Percentiles rank a stretch among this genome's conserved stretches.
These are phyloP conservation scores for Colletotrichum sp. DNA, from an alignment of 2,329 filamentous ascomycete species.

Conservation along the genomic window DNA sequence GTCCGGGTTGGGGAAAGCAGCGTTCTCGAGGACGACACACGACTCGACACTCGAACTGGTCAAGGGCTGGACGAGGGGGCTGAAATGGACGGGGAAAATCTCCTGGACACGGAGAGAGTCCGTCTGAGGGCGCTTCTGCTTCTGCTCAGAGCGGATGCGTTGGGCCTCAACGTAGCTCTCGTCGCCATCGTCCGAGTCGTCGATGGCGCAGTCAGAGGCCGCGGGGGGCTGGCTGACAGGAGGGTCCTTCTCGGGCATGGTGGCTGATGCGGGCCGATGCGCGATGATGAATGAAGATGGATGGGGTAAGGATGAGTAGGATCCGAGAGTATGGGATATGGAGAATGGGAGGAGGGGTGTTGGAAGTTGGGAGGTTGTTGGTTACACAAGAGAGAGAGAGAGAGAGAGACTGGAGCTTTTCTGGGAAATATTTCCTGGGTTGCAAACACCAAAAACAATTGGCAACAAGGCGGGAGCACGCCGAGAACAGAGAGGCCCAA, in stretches of 20 bases:
- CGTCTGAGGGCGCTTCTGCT: constrained; percentile 38
- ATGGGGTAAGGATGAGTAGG: background rate
- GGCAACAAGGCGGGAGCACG: background rate
- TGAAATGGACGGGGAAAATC: constrained; percentile 62
- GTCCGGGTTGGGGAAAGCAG: constrained; percentile 53
- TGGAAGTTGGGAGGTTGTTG: background rate
- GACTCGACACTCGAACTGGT: constrained; percentile 69
- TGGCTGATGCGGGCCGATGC: background rate
- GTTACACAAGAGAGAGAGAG: background rate
- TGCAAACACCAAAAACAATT: background rate
- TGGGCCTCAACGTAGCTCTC: constrained; percentile 40
- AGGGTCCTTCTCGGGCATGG: constrained; percentile 7
- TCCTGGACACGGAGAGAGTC: constrained; percentile 41
- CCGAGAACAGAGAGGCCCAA: background rate
- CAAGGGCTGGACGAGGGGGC: constrained; percentile 77
- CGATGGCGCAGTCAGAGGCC: constrained; percentile 34
- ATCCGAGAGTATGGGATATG: background rate
- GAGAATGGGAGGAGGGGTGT: background rate
- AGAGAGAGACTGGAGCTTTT: background rate
- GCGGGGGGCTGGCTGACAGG: background rate
- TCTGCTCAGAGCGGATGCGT: constrained; percentile 43
- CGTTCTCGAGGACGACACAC: constrained; percentile 59
- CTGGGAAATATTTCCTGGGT: background rate
- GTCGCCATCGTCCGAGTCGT: constrained; percentile 43
- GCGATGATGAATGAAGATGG: background rate